These are phyloP conservation scores for Termitomyces sp. DNA, from an alignment of 768 basidiomycete species.

Conservation along the genomic window DNA sequence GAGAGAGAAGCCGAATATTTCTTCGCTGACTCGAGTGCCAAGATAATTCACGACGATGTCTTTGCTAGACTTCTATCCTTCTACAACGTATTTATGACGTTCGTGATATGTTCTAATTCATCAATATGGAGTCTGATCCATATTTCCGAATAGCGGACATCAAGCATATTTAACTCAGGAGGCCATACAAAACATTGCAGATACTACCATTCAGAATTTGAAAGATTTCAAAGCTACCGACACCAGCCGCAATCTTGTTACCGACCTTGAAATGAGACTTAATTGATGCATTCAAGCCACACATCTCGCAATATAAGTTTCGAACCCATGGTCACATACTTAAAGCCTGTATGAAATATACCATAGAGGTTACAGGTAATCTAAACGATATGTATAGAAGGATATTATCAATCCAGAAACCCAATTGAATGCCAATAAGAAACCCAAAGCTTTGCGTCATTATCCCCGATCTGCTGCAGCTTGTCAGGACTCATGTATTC, in stretches of 20 bases:
- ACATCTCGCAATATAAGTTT: not conserved
- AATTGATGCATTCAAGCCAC: conserved; percentile 14
- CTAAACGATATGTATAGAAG: not conserved
- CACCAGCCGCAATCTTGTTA: conserved; percentile 21
- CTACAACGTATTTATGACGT: conserved; percentile 42
- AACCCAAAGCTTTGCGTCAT: conserved; percentile 6
- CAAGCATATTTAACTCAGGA: conserved; percentile 38
- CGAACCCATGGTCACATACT: not conserved
- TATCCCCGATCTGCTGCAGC: not conserved
- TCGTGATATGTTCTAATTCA: not conserved
- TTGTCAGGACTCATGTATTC: not conserved
- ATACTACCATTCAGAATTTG: conserved; percentile 31
- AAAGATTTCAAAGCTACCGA: conserved; percentile 25
- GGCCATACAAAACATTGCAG: conserved; percentile 33
- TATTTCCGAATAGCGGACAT: conserved; percentile 25
- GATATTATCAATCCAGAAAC: not conserved
- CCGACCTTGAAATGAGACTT: not conserved
- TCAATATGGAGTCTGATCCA: not conserved
- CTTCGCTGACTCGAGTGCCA: conserved; percentile 35
- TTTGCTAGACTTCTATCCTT: conserved; percentile 40
- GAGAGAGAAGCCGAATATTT: conserved; percentile 36
- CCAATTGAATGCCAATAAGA: conserved; percentile 4
- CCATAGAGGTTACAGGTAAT: not conserved
- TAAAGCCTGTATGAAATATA: not conserved
- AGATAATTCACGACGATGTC: conserved; percentile 38